Conservation (phyloP, 2,329 filamentous ascomycete species). For the Aspergillus texensis region DNA sequence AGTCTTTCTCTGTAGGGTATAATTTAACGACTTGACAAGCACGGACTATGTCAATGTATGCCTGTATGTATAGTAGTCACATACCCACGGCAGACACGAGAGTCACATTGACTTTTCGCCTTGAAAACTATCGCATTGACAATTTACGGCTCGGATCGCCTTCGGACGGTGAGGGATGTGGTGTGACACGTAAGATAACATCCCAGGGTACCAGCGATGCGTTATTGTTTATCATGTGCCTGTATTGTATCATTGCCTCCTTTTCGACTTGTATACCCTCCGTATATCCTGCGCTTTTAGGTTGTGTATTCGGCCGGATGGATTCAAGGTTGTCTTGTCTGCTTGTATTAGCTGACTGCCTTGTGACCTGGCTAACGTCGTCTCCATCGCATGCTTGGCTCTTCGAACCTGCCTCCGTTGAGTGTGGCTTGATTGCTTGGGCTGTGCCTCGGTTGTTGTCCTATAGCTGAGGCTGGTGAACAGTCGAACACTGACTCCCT, state of each 20-base stretch:
- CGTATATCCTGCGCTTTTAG: not conserved
- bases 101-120: constrained; percentile 1
- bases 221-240: not conserved
- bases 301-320: not conserved
- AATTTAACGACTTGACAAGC: not conserved
- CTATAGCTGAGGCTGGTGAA: not conserved
- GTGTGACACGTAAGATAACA: constrained; percentile 6
- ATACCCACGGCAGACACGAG: not conserved
- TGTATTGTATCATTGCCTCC: not conserved
- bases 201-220: not conserved
- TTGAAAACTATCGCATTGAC: constrained; percentile 9
- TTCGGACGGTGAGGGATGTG: not conserved
- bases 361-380: not conserved
- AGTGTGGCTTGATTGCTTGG: not conserved
- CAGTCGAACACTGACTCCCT: not conserved
- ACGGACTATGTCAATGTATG: not conserved
- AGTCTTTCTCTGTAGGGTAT: not conserved
- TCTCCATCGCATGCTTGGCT: not conserved
- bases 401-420: not conserved
- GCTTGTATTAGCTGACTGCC: not conserved
- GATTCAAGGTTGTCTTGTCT: not conserved
- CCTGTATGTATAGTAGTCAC: not conserved
- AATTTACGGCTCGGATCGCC: constrained; percentile 6
- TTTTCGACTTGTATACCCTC: no score
- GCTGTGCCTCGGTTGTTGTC: not conserved